Evolutionary conservation across 768 basidiomycete genomes (phyloP).

Genomic region (Psilocybe sp.): DNA sequence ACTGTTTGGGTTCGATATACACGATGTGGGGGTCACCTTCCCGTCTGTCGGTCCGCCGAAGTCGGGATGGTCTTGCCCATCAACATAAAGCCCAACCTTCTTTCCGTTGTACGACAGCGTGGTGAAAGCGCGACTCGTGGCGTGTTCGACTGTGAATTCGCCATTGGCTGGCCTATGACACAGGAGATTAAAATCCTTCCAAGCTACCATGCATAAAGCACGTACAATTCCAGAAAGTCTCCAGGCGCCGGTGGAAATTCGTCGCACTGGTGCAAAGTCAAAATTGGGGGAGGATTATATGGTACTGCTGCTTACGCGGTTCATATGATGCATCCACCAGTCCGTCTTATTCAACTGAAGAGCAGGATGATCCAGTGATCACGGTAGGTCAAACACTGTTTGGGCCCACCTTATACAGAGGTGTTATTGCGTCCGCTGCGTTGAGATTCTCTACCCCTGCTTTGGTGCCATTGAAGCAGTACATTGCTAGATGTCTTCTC

Average conservation of each 20-base stretch:
- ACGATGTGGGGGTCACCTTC: conserved; percentile 21
- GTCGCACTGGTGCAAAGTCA: conserved; percentile 31
- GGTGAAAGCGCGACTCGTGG: conserved; percentile 41
- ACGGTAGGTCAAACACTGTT: conserved; percentile 1
- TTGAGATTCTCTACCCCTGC: conserved; percentile 27
- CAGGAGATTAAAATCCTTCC: not conserved
- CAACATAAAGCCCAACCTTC: conserved; percentile 22
- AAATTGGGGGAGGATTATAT: not conserved
- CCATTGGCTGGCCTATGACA: conserved; percentile 35
- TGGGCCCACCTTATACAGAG: conserved; percentile 28
- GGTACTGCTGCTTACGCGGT: conserved; percentile 22
- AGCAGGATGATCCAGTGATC: not conserved
- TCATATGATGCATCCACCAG: conserved; percentile 42
- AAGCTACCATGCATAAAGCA: not conserved
- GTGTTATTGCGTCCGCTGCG: conserved; percentile 28
- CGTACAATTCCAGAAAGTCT: conserved; percentile 42
- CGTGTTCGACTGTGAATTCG: conserved; percentile 39
- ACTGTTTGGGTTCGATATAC: conserved; percentile 37
- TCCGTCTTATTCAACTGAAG: conserved; percentile 28
- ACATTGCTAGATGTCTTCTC: conserved; percentile 24
- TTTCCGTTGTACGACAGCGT: conserved; percentile 31
- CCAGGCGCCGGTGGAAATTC: conserved; percentile 41
- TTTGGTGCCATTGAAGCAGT: conserved; percentile 32
- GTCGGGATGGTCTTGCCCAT: conserved; percentile 34
- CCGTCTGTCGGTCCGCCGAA: conserved; percentile 23